Base-by-base conservation (phyloP, 1,284 basidiomycete species). In the Apiotrichum akiyoshidainum region DNA sequence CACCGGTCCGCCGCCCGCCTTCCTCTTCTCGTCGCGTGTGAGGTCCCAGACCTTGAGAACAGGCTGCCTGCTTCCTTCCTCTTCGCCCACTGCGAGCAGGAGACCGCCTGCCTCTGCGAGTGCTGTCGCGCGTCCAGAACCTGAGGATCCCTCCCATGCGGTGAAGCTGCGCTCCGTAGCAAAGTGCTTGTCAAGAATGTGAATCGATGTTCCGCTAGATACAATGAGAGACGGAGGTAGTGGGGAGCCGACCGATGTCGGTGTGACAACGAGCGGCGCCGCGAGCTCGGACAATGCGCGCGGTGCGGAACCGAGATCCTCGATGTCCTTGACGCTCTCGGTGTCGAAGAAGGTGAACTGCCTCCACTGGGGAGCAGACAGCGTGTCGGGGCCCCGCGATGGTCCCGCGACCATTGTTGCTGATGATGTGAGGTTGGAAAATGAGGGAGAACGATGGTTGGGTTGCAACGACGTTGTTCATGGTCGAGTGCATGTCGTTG, bases 31-130 rank as follows among this genome's bases (percentile, higher is more conserved):
- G n/a, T 80, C 83, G 58, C 84, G 84, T 41, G 84, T 82, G 22
- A 96, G 75, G 73, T 93, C 89, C 92, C 92, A 96, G 46, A 96
- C 86, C 75, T 92, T 94, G 57, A 96, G 80, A 19, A 93, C 75
- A 0, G 90, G 89, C 48, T 86, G 83, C n/a, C 85, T 81, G 14
- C 85, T 81, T 1, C 81, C 75, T 55, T 87, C 86, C 74, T 94
- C 91, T 78, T 94, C 92, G 33, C 92, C 93, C 26, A 96, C 81
- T 1, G 89, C 91, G 11, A 96, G 81, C 19, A 96, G 79, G 46
- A 92, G 80, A 0, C 89, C 88, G 59, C 85, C 86, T 47, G 84
- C 82, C 76, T 92, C 90, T 0, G 83, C 82, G 83, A 93, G 48
- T 1, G 66, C 66, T 11, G 63, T 68, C 2, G 67, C 66, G 10